Percentiles rank a stretch among this genome's conserved stretches.
These are phyloP conservation scores for Aspergillus panamensis DNA, from an alignment of 495 filamentous ascomycete genomes.

Conservation along the genomic window DNA sequence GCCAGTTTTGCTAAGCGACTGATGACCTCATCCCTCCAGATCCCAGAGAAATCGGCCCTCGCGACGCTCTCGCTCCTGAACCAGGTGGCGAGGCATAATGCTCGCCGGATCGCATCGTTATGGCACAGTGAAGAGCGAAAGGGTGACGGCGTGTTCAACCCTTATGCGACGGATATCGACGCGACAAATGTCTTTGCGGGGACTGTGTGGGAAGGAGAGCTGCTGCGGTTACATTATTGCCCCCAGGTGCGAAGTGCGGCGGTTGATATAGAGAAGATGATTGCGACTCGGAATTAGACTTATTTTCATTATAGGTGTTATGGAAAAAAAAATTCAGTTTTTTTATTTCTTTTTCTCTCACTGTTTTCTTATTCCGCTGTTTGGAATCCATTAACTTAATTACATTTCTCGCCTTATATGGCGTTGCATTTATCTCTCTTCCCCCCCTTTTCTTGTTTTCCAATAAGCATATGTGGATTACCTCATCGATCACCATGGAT, in stretches of 20 bases:
- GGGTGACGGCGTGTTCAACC: conserved; percentile 69
- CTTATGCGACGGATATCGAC: conserved; percentile 59
- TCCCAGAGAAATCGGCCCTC: conserved; percentile 81
- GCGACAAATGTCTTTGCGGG: conserved; percentile 83
- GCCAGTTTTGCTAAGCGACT: conserved; percentile 93
- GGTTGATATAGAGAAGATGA: conserved; percentile 63
- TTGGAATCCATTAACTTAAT: no score
- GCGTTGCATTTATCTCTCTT: no score
- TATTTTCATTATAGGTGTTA: conserved; percentile 5
- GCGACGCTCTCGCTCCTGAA: conserved; percentile 71
- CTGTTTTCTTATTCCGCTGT: no score
- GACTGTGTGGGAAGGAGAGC: conserved; percentile 90
- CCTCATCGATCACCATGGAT: no score
- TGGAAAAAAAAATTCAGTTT: not conserved
- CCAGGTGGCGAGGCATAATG: conserved; percentile 70
- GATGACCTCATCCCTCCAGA: conserved; percentile 72
- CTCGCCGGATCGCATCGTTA: conserved; percentile 62
- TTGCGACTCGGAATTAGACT: conserved; percentile 34
- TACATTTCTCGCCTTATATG: no score
- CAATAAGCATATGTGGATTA: no score
- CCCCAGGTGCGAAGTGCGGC: conserved; percentile 80
- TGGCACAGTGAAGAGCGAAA: conserved; percentile 90
- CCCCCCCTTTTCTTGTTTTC: no score
- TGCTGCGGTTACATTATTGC: conserved; percentile 79
- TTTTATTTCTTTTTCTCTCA: conserved; percentile 7